Percentiles rank a stretch among this genome's conserved stretches.
phyloP scores from a whole-genome alignment of 352 stramenopile genomes.

The Pythium vanterpoolii region DNA sequence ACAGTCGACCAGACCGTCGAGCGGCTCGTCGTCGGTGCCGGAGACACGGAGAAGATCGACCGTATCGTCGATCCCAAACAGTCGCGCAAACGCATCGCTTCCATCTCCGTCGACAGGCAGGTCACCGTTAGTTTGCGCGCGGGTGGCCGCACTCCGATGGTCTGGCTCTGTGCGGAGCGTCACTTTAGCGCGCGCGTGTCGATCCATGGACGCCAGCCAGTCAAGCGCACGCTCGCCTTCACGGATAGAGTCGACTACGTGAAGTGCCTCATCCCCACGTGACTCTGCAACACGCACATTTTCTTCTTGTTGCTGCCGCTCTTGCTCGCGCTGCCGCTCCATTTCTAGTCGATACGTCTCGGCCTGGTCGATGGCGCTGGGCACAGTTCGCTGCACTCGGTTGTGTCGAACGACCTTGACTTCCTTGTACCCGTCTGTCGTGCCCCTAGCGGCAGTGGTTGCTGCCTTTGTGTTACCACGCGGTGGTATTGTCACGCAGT shows the following conservation, averaged over 20 bases:
- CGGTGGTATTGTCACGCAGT: constrained; percentile 30
- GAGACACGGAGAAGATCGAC: constrained; percentile 1
- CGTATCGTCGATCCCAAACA: constrained; percentile 44
- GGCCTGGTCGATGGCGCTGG: constrained; percentile 39
- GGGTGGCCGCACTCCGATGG: not conserved
- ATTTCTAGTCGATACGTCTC: constrained; percentile 37
- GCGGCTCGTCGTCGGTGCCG: not conserved
- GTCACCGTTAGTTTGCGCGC: not conserved
- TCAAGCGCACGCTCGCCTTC: constrained; percentile 44
- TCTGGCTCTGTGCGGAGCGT: not conserved
- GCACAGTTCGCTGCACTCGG: constrained; percentile 26
- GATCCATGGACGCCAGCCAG: constrained; percentile 54
- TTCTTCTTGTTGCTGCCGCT: constrained; percentile 32
- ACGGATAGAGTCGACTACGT: constrained; percentile 29
- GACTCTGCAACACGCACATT: constrained; percentile 31
- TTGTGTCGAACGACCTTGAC: constrained; percentile 66
- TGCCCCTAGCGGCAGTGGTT: not conserved
- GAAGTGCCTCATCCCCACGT: constrained; percentile 35
- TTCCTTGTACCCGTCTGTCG: constrained; percentile 2
- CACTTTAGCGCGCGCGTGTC: constrained; percentile 28
- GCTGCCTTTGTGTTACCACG: not conserved
- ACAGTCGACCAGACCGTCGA: not conserved
- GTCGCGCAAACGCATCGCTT: constrained; percentile 34
- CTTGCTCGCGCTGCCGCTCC: constrained; percentile 35
- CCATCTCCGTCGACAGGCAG: constrained; percentile 17